Evolutionary conservation across 2,329 filamentous ascomycete genomes (phyloP).

Genomic region (Lasiodiplodia hormozganensis): DNA sequence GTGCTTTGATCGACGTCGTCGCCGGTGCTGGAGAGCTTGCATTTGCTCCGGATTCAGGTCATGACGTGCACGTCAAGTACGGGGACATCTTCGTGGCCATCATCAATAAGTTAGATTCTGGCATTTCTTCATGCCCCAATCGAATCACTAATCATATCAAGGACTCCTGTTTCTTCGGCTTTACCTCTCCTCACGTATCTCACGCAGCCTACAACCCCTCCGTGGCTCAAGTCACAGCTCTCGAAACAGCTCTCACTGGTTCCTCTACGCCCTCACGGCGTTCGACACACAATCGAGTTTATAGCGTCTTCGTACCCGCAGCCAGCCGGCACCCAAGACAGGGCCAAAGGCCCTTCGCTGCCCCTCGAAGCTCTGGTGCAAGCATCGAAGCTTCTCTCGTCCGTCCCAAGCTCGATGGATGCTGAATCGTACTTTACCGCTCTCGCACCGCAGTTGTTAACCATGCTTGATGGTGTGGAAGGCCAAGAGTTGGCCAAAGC

Average conservation of each 20-base stretch:
- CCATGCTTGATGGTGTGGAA: slow-evolving; percentile 66
- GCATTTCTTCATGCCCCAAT: neutral
- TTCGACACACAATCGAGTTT: slow-evolving; percentile 73
- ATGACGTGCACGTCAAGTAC: slow-evolving; percentile 31
- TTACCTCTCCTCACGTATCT: slow-evolving; percentile 66
- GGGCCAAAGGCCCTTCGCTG: slow-evolving; percentile 63
- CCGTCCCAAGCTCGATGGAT: slow-evolving; percentile 62
- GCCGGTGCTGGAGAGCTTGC: slow-evolving; percentile 45
- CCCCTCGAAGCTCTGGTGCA: slow-evolving; percentile 72
- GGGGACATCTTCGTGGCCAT: slow-evolving; percentile 33
- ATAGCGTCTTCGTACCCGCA: slow-evolving; percentile 71
- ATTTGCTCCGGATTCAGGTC: slow-evolving; percentile 37
- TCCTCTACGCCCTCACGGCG: slow-evolving; percentile 68
- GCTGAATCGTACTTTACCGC: slow-evolving; percentile 66
- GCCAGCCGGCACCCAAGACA: slow-evolving; percentile 40
- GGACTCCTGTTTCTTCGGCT: slow-evolving; percentile 60
- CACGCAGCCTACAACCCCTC: slow-evolving; percentile 60
- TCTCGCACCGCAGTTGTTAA: slow-evolving; percentile 67
- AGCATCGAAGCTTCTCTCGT: slow-evolving; percentile 67
- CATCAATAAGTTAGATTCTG: slow-evolving; percentile 28
- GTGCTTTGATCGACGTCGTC: slow-evolving; percentile 44
- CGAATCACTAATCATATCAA: slow-evolving; percentile 28
- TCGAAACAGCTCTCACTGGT: slow-evolving; percentile 65
- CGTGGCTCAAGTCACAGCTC: slow-evolving; percentile 66
- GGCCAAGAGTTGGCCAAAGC: slow-evolving; percentile 65